These are phyloP conservation scores for Aspergillus piperis DNA, from an alignment of 2,329 filamentous ascomycete species.

Conservation along the genomic window DNA sequence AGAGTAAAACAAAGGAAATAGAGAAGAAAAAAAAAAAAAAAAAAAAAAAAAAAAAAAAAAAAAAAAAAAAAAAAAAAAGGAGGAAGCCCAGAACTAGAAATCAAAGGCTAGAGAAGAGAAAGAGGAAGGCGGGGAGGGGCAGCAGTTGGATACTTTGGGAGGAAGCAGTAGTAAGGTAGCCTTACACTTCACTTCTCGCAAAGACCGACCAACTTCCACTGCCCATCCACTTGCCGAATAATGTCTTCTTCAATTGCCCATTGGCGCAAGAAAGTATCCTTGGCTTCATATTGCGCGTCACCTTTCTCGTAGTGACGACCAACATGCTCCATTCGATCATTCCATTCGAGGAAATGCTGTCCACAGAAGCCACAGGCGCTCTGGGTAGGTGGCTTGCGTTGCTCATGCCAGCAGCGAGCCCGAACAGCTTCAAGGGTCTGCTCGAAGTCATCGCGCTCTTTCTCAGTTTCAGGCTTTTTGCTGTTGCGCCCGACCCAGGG, in stretches of 20 bases:
- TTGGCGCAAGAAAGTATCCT: constrained; percentile 44
- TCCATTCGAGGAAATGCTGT: constrained; percentile 70
- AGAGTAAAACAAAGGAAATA: background rate
- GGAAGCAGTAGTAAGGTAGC: background rate
- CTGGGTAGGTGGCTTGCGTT: constrained; percentile 62
- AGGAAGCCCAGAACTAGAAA: background rate
- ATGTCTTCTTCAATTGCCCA: constrained; percentile 44
- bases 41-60: no score
- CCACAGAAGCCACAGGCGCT: constrained; percentile 66
- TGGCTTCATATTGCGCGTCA: constrained; percentile 29
- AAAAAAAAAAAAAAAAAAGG: background rate
- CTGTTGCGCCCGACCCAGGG: constrained; percentile 55
- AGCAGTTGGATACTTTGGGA: background rate
- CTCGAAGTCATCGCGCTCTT: constrained; percentile 47
- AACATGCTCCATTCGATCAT: constrained; percentile 83
- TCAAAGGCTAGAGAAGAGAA: background rate
- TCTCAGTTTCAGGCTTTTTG: constrained; percentile 24
- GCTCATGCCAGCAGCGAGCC: constrained; percentile 58
- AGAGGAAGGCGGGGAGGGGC: constrained; percentile 23
- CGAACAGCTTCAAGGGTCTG: constrained; percentile 59
- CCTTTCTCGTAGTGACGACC: constrained; percentile 74
- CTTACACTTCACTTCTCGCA: constrained; percentile 16
- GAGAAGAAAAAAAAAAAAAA: background rate
- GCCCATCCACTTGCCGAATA: constrained; percentile 22
- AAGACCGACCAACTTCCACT: constrained; percentile 26